Evolutionary conservation across 23 red algal species (phyloP), one percentile per base, ranked within the genome.

Genomic region (Gracilaria domingensis): DNA sequence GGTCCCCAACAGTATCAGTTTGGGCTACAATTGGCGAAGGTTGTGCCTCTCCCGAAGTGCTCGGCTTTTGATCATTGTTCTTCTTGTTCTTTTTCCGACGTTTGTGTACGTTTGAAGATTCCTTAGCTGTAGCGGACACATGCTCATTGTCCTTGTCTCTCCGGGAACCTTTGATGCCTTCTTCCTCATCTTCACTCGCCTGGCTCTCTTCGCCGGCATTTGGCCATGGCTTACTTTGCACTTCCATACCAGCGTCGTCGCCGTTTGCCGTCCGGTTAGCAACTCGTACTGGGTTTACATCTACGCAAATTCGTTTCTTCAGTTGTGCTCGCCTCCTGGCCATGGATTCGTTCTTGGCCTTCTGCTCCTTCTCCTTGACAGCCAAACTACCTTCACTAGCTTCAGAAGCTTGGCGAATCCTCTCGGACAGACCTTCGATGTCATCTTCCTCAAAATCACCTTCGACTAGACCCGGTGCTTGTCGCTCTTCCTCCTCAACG

Each of bases 381-480:
- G 8, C 42, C 54, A 30, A 13, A 38, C 53, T 4, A 40, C 35
- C 35, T 6, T 42, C 53, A 36, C 38, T 62, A 26, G 49, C 65
- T 35, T 17, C 84, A 58, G 14, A 82, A 8, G 53, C 79, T 64
- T 82, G 17, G 18, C 54, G 20, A 25, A 82, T 33, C 39, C 53
- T 48, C 42, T 82, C 36, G 16, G 39, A 16, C 16, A 82, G 21
- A 1, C n/a, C 33, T n/a, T 62, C 79, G 37, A 82, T 45, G 24
- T 82, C 79, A 23, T 38, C 58, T 2, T 64, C 48, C 1, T 54
- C 33, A 45, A 7, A 53, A 82, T 36, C 53, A 38, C 30, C 30
- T 40, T 62, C 79, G 0, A 36, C 11, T 54, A 82, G 24, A 7
- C 58, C 53, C 34, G 53, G 53, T 39, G 47, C 40, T 62, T 40